Evolutionary conservation across 2,329 filamentous ascomycete species (phyloP), one percentile per base, ranked within the genome.

Genomic region (Sporothrix inflata): DNA sequence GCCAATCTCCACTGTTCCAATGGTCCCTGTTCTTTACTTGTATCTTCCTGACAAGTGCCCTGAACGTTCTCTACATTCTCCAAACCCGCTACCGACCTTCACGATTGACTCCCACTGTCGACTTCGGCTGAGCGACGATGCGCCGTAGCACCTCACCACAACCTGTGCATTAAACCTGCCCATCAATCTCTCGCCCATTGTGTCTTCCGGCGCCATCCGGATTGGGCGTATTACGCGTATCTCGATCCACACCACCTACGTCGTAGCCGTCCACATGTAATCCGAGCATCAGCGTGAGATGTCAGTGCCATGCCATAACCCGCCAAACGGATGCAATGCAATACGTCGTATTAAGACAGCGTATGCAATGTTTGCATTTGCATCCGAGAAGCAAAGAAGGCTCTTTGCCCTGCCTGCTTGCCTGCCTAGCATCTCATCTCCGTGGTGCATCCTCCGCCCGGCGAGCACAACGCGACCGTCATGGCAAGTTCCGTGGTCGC

Each of bases 191-290:
- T 68, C 45, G 16, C 34, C 66, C 21, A 55, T 27, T 12, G 21
- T 60, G 34, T 7, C 24, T 47, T 67, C 12, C 70, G 63, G 63
- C 21, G 70, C 63, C 63, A 72, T 72, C 70, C 70, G 70, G 55
- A 72, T 61, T 53, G 51, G 63, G 70, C 53, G 63, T 51, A 66
- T 60, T 71, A 71, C 63, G 70, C 53, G 49, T 47, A 45, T 68
- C 53, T 42, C 60, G n/a, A 55, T 24, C 57, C 57, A 61, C 69
- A 27, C 40, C 53, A 40, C 6, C 60, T 11, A 27, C 40, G 19
- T 24, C 4, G 53, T 57, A 16, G 6, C 53, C 24, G 24, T 24
- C 27, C 57, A 61, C 38, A n/a, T 61, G 57, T 24, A 7, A 21
- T 53, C n/a, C 49, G 8, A 53, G 49, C 49, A 24, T 53, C 49